A percentile compares a stretch with the other conserved stretches of the same genome.
Evolutionary conservation across 2,329 filamentous ascomycete species (phyloP).

Genomic region (Cryphonectria parasitica): DNA sequence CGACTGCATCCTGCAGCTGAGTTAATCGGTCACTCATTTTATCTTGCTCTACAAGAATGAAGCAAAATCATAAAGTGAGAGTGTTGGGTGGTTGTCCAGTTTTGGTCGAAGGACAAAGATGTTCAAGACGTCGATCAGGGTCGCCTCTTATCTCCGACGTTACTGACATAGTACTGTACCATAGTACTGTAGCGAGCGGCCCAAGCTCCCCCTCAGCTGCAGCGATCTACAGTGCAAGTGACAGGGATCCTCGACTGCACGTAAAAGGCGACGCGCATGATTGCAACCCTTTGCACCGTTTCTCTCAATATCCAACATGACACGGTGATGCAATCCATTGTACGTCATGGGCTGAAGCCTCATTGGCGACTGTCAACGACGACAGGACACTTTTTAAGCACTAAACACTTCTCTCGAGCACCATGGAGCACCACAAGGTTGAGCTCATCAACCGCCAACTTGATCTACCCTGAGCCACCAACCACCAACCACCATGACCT

Average conservation of each 20-base stretch:
- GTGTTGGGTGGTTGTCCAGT: neutral
- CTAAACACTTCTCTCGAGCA: neutral
- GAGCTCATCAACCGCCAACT: slow-evolving; percentile 23
- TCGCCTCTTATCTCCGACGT: slow-evolving; percentile 9
- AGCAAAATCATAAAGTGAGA: neutral
- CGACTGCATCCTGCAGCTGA: slow-evolving; percentile 82
- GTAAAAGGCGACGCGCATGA: neutral
- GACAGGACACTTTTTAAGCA: neutral
- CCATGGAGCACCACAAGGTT: slow-evolving; percentile 18
- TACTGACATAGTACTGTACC: too few relatives aligned
- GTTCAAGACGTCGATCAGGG: neutral
- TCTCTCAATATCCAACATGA: slow-evolving; percentile 14
- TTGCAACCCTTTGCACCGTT: neutral
- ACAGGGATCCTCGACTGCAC: slow-evolving; percentile 3
- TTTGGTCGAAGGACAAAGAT: neutral
- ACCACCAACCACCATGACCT: slow-evolving; percentile 64
- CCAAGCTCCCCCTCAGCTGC: slow-evolving; percentile 16
- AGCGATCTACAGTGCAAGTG: slow-evolving; percentile 9
- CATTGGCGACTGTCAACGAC: slow-evolving; percentile 1
- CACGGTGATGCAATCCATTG: slow-evolving; percentile 26
- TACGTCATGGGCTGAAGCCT: slow-evolving; percentile 25
- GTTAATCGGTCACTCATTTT: slow-evolving; percentile 77
- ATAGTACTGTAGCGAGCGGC: too few relatives aligned
- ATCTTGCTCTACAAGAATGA: slow-evolving; percentile 41
- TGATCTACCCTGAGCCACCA: slow-evolving; percentile 51